Conservation (phyloP, 371 early-diverging fungal genomes). For the Mortierella sp. region DNA sequence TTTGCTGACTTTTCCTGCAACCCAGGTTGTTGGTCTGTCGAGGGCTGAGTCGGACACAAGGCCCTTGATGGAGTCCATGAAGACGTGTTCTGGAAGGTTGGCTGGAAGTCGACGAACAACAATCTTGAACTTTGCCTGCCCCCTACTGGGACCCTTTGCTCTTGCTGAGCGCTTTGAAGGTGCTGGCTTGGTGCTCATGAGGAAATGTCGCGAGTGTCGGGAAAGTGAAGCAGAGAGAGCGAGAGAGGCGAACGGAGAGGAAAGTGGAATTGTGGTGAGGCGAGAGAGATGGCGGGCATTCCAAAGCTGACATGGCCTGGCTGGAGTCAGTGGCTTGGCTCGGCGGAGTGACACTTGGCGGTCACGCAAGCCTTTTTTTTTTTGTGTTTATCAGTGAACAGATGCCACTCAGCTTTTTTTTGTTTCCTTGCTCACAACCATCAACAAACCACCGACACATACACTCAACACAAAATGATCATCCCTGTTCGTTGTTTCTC, state of each 20-base stretch:
- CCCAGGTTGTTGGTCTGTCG: constrained; percentile 68
- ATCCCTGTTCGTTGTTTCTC: constrained; percentile 98
- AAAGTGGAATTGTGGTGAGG: too few relatives aligned
- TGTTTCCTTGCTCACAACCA: constrained; percentile 21
- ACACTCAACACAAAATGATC: constrained; percentile 77
- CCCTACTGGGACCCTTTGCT: constrained; percentile 37
- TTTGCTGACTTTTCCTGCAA: constrained; percentile 81
- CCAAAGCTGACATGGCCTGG: too few relatives aligned
- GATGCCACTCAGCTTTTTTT: constrained; percentile 9
- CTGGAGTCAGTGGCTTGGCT: neutral
- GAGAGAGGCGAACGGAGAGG: neutral
- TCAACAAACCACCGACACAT: neutral
- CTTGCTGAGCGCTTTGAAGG: constrained; percentile 38
- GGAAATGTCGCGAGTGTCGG: neutral
- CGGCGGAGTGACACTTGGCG: neutral
- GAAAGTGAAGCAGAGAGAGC: neutral
- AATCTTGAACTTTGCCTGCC: constrained; percentile 71
- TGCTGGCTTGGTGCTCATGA: constrained; percentile 35
- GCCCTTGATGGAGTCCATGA: constrained; percentile 71
- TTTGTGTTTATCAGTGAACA: constrained; percentile 13
- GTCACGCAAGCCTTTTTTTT: constrained; percentile 10
- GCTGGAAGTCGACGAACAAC: constrained; percentile 87
- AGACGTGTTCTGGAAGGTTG: constrained; percentile 79
- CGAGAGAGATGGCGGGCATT: too few relatives aligned
- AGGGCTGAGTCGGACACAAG: constrained; percentile 68